phyloP scores from a whole-genome alignment of 2,329 filamentous ascomycete genomes.

The Hypomyces perniciosus region DNA sequence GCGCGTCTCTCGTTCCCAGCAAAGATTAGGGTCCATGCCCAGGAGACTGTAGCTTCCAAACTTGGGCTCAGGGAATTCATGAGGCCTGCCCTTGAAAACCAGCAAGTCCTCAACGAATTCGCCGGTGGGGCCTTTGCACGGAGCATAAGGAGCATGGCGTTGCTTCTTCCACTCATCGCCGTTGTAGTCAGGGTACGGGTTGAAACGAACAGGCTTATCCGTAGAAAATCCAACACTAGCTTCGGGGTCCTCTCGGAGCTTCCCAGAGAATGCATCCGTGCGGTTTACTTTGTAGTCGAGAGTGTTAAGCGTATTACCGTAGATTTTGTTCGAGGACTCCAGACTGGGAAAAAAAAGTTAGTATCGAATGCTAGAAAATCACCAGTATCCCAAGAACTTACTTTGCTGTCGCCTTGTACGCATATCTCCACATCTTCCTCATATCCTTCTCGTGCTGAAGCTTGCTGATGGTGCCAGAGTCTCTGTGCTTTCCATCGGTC shows the following conservation, averaged over 20 bases:
- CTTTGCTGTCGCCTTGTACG: slow-evolving; percentile 35
- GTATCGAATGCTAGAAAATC: background rate
- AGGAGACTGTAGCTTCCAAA: slow-evolving; percentile 59
- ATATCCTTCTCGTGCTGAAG: slow-evolving; percentile 39
- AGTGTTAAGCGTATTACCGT: slow-evolving; percentile 48
- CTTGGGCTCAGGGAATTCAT: slow-evolving; percentile 51
- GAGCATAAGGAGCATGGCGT: slow-evolving; percentile 52
- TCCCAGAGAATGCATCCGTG: slow-evolving; percentile 23
- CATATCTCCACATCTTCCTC: slow-evolving; percentile 34
- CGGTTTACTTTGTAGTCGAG: slow-evolving; percentile 37
- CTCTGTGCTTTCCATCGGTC: slow-evolving; percentile 29
- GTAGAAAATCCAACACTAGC: slow-evolving; percentile 34
- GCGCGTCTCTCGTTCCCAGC: slow-evolving; percentile 63
- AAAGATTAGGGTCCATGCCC: slow-evolving; percentile 56
- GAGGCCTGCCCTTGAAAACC: slow-evolving; percentile 56
- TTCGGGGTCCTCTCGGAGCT: slow-evolving; percentile 29
- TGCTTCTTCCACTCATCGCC: slow-evolving; percentile 50
- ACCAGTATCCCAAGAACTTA: slow-evolving; percentile 22
- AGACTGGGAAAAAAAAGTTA: slow-evolving; percentile 26
- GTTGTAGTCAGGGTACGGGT: slow-evolving; percentile 69
- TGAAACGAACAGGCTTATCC: slow-evolving; percentile 52
- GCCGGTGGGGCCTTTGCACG: slow-evolving; percentile 61
- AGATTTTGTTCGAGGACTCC: slow-evolving; percentile 46
- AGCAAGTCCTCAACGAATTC: slow-evolving; percentile 54
- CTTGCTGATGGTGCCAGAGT: slow-evolving; percentile 26